Conservation (phyloP, 2,329 filamentous ascomycete species). For the Incumbomyces lentus region DNA sequence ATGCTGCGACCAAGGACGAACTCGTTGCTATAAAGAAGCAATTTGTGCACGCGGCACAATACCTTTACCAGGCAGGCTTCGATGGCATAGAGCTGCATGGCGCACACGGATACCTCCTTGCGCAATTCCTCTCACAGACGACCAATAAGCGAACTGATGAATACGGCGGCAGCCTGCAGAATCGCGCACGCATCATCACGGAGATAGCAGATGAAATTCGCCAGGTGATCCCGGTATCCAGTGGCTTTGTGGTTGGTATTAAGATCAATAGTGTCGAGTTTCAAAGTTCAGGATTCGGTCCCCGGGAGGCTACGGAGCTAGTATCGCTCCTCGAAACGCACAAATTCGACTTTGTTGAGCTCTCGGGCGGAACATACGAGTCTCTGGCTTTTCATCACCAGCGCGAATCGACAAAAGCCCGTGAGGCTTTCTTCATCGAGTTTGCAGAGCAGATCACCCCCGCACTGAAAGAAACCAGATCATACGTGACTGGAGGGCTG, state of each 20-base stretch:
- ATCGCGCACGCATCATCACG: constrained; percentile 49
- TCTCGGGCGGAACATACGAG: constrained; percentile 52
- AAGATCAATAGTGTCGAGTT: constrained; percentile 53
- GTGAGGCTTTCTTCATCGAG: constrained; percentile 51
- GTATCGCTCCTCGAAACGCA: constrained; percentile 25
- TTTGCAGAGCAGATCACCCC: constrained; percentile 46
- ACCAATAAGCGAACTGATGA: constrained; percentile 50
- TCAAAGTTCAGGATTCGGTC: constrained; percentile 34
- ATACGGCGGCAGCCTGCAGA: constrained; percentile 57
- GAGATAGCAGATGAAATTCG: constrained; percentile 39
- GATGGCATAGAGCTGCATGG: constrained; percentile 42
- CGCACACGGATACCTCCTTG: constrained; percentile 49
- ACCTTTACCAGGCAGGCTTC: constrained; percentile 52
- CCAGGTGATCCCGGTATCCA: constrained; percentile 12
- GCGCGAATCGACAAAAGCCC: constrained; percentile 44
- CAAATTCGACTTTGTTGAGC: constrained; percentile 42
- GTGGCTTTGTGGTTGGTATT: constrained; percentile 41
- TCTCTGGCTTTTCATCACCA: constrained; percentile 41
- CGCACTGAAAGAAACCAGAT: constrained; percentile 42
- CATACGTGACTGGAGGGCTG: constrained; percentile 51
- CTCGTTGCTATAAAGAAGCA: constrained; percentile 46
- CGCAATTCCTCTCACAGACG: constrained; percentile 44
- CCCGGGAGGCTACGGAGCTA: constrained; percentile 41
- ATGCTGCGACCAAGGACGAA: constrained; percentile 24
- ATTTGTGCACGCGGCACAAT: constrained; percentile 54